These are phyloP conservation scores for Hypoxylon sp. DNA, from an alignment of 2,329 filamentous ascomycete genomes.

Conservation along the genomic window DNA sequence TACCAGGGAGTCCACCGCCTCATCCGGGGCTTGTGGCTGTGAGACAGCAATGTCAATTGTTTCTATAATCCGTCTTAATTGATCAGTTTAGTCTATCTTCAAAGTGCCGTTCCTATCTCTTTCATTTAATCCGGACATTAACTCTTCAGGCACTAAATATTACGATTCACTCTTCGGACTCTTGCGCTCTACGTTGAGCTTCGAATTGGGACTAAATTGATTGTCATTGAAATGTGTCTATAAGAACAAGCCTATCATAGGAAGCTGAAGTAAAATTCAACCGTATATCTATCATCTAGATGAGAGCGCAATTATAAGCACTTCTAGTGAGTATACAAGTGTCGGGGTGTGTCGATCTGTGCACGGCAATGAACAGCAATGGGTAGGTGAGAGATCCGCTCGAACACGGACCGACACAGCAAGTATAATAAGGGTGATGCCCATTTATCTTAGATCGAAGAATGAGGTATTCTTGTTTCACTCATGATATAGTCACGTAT, in stretches of 20 bases:
- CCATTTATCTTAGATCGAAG: neutral
- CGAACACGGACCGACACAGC: neutral
- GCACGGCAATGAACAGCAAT: neutral
- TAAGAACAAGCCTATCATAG: neutral
- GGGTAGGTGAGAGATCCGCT: neutral
- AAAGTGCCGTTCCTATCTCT: neutral
- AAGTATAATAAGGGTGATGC: neutral
- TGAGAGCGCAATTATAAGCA: neutral
- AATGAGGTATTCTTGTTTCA: neutral
- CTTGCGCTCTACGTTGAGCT: neutral
- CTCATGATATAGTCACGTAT: neutral
- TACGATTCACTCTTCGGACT: neutral
- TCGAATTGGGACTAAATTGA: neutral
- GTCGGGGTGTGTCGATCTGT: neutral
- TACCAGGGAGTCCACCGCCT: conserved; percentile 2
- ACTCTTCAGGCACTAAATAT: neutral
- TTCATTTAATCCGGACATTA: neutral
- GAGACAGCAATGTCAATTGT: neutral
- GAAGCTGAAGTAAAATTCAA: too few species aligned
- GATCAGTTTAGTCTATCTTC: neutral
- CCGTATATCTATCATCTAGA: neutral
- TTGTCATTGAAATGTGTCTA: neutral
- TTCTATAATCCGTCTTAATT: neutral
- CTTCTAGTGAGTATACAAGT: neutral
- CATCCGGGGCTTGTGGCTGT: neutral